Evolutionary conservation across 192 early-diverging fungal genomes (phyloP), one percentile per base, ranked within the genome.

Genomic region (Linnemannia elongata): DNA sequence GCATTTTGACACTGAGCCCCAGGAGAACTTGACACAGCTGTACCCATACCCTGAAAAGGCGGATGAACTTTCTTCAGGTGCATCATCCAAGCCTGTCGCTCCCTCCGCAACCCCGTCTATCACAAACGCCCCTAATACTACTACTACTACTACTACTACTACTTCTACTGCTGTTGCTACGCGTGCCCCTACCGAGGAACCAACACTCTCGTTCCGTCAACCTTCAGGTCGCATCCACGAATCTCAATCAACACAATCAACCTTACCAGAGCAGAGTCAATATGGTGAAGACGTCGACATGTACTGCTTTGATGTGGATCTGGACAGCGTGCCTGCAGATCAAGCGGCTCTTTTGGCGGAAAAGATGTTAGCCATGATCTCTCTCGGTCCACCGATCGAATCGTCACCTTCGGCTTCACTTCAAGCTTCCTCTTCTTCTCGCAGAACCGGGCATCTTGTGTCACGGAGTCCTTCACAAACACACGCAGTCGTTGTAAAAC

Each of bases 11-110:
- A 36, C 80, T 18, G 76, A 85, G 4, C 79, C 88, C 24, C 35
- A 72, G 30, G 80, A 81, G 10, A 89, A 89, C 35, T 49, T 89
- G 38, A 82, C 88, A 9, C 88, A 89, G 41, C 41, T 85, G 1
- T 89, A 82, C 41, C 88, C 88, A 17, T 89, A 85, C 54, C 83
- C 88, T 30, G 88, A 85, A 49, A 89, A 89, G 60, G 22, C 3
- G 6, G 79, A 13, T 24, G 78, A 55, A 5, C 15, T 54, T 30
- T 57, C 55, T 7, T 41, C 35, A 9, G 33, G 22, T 66, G 24
- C 52, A 24, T 6, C 6, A 6, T 10, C 72, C 20, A 13, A 35
- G 22, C 38, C 77, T 1, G 33, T 45, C 27, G 20, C 22, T 57
- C 12, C 13, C 18, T 6, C 30, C 4, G 60, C 13, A 22, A 60